These are phyloP conservation scores for Pythium rhizo-oryzae DNA, from an alignment of 352 stramenopile species.

Conservation along the genomic window DNA sequence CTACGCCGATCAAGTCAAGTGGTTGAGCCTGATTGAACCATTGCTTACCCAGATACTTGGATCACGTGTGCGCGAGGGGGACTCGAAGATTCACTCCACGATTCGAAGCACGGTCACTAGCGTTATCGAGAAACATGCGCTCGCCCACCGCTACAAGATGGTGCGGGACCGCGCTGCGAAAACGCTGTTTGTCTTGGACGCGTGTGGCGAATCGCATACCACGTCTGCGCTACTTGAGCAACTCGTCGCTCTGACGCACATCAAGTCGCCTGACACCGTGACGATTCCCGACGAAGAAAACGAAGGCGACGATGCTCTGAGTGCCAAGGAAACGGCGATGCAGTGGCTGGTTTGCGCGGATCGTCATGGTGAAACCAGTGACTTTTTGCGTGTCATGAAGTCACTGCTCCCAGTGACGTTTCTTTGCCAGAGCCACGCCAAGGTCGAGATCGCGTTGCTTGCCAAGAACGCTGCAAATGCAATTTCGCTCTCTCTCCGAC, in stretches of 20 bases:
- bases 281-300: neutral
- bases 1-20: conserved; percentile 78
- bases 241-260: conserved; percentile 13
- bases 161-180: conserved; percentile 66
- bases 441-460: conserved; percentile 68
- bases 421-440: conserved; percentile 64
- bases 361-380: conserved; percentile 45
- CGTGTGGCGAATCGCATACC: conserved; percentile 1
- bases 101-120: conserved; percentile 28
- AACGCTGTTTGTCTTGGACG: conserved; percentile 59
- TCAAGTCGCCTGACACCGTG: neutral
- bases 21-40: conserved; percentile 60
- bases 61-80: neutral
- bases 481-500: conserved; percentile 56
- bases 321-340: conserved; percentile 71
- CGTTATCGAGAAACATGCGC: conserved; percentile 49
- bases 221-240: conserved; percentile 18
- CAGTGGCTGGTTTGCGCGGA: conserved; percentile 64
- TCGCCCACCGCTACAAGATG: conserved; percentile 81
- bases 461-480: conserved; percentile 63
- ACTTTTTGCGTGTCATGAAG: conserved; percentile 49
- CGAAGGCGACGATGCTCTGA: conserved; percentile 34
- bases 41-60: conserved; percentile 48
- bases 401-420: conserved; percentile 67
- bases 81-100: neutral